phyloP scores from a whole-genome alignment of 140 eudicot genomes.

The Ambrosia hybrid region DNA sequence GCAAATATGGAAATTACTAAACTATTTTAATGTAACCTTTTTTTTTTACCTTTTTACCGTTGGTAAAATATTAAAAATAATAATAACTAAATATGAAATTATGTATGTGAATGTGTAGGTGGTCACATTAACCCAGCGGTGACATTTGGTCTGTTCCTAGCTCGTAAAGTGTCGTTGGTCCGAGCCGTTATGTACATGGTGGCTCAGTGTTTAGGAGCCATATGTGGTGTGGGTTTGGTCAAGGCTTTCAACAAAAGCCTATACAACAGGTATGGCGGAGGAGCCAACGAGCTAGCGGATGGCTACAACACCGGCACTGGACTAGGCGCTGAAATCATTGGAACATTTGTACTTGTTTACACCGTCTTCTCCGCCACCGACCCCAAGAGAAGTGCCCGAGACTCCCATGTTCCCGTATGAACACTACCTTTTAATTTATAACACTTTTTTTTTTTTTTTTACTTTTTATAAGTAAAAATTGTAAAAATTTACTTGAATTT shows the following conservation, averaged over 20 bases:
- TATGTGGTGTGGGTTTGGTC: conserved; percentile 79
- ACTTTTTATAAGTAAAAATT: background rate
- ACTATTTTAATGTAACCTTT: background rate
- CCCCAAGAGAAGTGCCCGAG: conserved; percentile 85
- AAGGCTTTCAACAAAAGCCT: conserved; percentile 61
- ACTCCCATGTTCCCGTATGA: conserved; percentile 88
- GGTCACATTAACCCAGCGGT: conserved; percentile 90
- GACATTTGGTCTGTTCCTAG: conserved; percentile 77
- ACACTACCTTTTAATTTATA: background rate
- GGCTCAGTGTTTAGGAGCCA: conserved; percentile 88
- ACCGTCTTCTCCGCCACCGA: conserved; percentile 94
- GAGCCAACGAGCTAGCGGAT: conserved; percentile 60
- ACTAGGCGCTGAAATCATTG: conserved; percentile 77
- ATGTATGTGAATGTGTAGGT: conserved; percentile 34
- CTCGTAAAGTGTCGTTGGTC: conserved; percentile 72
- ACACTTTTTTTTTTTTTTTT: background rate
- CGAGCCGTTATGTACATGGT: conserved; percentile 78
- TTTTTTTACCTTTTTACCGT: conserved; percentile 2
- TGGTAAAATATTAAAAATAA: background rate
- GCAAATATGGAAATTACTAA: background rate
- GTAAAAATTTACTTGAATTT: background rate
- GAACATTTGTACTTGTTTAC: conserved; percentile 84
- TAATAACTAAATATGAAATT: background rate
- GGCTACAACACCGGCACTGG: conserved; percentile 87
- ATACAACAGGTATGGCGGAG: conserved; percentile 72